phyloP scores from a whole-genome alignment of 202 grass and related monocot genomes.

The Alloteropsis angusta region DNA sequence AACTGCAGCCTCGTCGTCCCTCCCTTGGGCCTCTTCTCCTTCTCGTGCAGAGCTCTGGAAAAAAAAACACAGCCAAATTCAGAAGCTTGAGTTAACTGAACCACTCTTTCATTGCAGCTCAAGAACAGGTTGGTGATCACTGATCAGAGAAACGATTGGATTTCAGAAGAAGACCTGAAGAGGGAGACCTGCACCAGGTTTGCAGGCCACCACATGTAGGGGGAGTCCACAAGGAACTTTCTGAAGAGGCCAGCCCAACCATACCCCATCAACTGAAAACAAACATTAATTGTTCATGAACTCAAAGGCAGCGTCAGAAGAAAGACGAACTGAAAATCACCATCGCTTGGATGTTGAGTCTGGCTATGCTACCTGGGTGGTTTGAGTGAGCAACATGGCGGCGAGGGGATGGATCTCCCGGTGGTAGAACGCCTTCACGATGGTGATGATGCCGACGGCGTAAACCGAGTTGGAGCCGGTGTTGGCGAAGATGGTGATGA shows the following conservation, averaged over 20 bases:
- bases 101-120: not conserved
- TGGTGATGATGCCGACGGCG: slow-evolving; percentile 64
- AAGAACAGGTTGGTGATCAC: not conserved
- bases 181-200: slow-evolving; percentile 79
- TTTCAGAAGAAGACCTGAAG: slow-evolving; percentile 40
- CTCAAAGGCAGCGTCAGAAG: not conserved
- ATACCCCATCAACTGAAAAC: slow-evolving; percentile 54
- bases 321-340: not conserved
- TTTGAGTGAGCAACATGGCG: slow-evolving; percentile 53
- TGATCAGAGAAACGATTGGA: not conserved
- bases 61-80: not conserved
- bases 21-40: slow-evolving; percentile 54
- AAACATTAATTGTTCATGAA: not conserved
- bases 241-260: slow-evolving; percentile 83
- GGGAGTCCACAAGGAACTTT: slow-evolving; percentile 69
- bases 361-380: slow-evolving; percentile 48
- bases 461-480: slow-evolving; percentile 53
- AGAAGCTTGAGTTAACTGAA: not conserved
- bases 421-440: slow-evolving; percentile 73
- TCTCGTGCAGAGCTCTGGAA: slow-evolving; percentile 64
- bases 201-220: slow-evolving; percentile 83
- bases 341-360: not conserved
- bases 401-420: slow-evolving; percentile 43
- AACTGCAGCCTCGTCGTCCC: slow-evolving; percentile 56
- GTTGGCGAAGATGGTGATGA: slow-evolving; percentile 80